Base-by-base conservation (phyloP, 371 early-diverging fungal species). In the Mortierella sp. region DNA sequence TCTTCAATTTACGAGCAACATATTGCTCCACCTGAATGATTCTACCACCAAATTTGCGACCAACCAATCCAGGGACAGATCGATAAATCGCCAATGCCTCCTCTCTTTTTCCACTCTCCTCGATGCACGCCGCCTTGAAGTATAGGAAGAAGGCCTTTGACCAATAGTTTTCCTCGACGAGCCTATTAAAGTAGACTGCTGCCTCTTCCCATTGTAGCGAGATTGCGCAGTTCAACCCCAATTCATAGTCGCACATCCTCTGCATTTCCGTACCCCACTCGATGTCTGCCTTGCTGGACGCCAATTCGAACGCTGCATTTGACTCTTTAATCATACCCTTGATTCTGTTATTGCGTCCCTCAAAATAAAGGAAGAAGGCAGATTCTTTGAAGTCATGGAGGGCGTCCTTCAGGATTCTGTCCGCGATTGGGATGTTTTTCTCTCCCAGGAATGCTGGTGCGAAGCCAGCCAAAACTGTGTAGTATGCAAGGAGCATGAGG, bases 71-170 rank as follows among this genome's bases (percentile, higher is more conserved):
- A n/a, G 88, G 81, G 35, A 89, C 86, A 35, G 86, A 79, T 35
- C 86, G 88, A 75, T 88, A 90, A 3, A 89, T 78, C 22, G 78
- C 54, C 12, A 89, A 84, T 16, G 88, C 89, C 35, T 90, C 88
- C 2, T 85, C 83, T 30, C 87, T 84, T 24, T 86, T 75, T 3
- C 90, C 90, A 35, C 84, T 58, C 70, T 87, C 88, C 58, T 88
- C 89, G 18, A 84, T 69, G 37, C 90, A 88, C 4, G 90, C 90
- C 6, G 90, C 92, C 22, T 86, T 87, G 68, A 90, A 86, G 67
- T 90, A 92, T 47, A 88, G 83, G 49, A 87, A 87, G 64, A 90
- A 90, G 0, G 88, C 88, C 12, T 85, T 87, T 16, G 90, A 90
- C 89, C 92, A 90, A 60, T 92, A 92, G 55, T 87, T 83, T 58